Evolutionary conservation across 2,329 filamentous ascomycete genomes (phyloP).

Genomic region (Colletotrichum orchidophilum): DNA sequence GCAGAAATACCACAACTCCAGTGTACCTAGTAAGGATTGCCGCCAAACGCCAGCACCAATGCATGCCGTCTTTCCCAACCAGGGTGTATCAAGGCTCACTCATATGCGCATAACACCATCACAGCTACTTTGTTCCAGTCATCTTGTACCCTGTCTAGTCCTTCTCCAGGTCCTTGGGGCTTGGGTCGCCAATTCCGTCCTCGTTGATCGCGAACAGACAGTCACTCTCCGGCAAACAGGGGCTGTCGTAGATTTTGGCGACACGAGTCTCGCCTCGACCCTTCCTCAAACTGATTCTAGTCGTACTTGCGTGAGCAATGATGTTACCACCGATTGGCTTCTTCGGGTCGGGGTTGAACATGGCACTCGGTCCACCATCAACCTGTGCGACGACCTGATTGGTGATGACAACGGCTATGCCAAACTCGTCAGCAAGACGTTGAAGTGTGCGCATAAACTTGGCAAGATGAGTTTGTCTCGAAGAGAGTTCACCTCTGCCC

Average conservation of each 20-base stretch:
- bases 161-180: constrained; percentile 94
- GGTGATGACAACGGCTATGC: constrained; percentile 97
- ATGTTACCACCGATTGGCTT: constrained; percentile 99
- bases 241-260: constrained; percentile 99
- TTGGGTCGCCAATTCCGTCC: constrained; percentile 95
- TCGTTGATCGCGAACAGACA: constrained; percentile 97
- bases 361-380: constrained; percentile 92
- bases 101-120: constrained; percentile 21
- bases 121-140: not conserved
- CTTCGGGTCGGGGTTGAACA: constrained; percentile 99
- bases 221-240: constrained; percentile 95
- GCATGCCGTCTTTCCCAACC: constrained; percentile 31
- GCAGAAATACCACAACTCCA: constrained; percentile 18
- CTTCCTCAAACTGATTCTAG: constrained; percentile 93
- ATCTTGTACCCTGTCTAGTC: constrained; percentile 53
- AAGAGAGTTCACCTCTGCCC: constrained; percentile 96
- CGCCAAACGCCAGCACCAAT: constrained; percentile 45
- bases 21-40: not conserved
- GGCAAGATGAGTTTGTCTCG: constrained; percentile 86
- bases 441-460: constrained; percentile 90
- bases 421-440: constrained; percentile 83
- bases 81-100: constrained; percentile 7
- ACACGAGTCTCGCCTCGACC: constrained; percentile 94
- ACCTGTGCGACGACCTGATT: constrained; percentile 99
- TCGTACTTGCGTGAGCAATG: constrained; percentile 97